Evolutionary conservation across 768 basidiomycete species (phyloP), one percentile per base, ranked within the genome.

Genomic region (Epithele typhae): DNA sequence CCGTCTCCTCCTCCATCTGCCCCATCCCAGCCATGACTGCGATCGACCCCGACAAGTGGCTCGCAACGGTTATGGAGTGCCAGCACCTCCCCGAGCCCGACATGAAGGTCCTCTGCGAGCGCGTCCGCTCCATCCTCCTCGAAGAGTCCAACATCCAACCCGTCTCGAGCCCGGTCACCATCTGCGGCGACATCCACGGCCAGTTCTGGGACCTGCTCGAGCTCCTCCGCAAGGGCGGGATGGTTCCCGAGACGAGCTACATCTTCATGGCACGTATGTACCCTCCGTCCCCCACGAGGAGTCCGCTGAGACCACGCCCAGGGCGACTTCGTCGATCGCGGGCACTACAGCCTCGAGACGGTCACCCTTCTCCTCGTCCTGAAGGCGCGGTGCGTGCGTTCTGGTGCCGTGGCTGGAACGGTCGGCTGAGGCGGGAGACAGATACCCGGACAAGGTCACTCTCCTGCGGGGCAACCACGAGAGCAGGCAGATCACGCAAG

Each of bases 71-170:
- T 49, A 83, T 83, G 70, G 68, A 78, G 55, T 96, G 93, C 72
- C 79, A 84, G 53, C 84, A 91, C 56, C 86, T 99, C 41, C 79
- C 89, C 14, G 96, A 99, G 68, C 63, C 79, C 10, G 91, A 95
- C 54, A 96, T 99, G 81, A 95, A 93, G 63, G 71, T 84, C 35
- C 82, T 99, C 40, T 98, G 95, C 73, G 80, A 92, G 48, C 81
- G 84, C 50, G 93, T 97, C 18, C 82, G 91, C 41, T 78, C 84
- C 39, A 84, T 94, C 39, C 77, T 96, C 30, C 84, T 97, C 64
- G 95, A 99, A 64, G 95, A 99, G 64, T 92, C 87, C 45, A 99
- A 98, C 63, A 94, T 98, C 46, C 93, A 97, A 61, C 94, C 94
- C 25, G 91, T 99, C 43, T 88, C 89, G 25, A 88, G 81, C 53